Evolutionary conservation across 768 basidiomycete genomes (phyloP), one percentile per base, ranked within the genome.

Genomic region (Boletus sensibilis): DNA sequence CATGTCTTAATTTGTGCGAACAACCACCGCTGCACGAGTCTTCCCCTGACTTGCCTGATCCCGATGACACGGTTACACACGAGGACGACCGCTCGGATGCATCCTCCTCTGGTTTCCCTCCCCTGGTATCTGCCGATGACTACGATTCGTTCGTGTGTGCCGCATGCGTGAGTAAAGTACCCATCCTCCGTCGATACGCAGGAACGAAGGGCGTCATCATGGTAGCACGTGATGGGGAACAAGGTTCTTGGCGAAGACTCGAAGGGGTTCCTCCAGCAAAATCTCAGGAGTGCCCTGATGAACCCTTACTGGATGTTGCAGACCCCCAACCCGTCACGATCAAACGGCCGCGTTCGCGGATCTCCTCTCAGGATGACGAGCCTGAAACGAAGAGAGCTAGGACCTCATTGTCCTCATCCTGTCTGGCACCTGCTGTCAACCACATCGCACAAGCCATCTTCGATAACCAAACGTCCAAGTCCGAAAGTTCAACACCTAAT

Each of bases 141-240:
- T 93, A 94, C 65, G 90, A 93, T 41, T 76, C 82, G 46, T 83
- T 94, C 64, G 74, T 93, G 18, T 94, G 92, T 70, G 80, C 80
- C 34, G 63, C 75, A 27, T 93, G 92, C 69, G 89, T 87, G n/a
- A 71, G 70, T 18, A 73, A 75, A 49, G 83, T 81, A 45, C 72
- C 76, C 27, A 76, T 76, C 21, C 73, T 93, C 14, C 76, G 73
- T 57, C 76, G 79, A 40, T 86, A 82, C 67, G 90, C 88, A 11
- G 91, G 90, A 25, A 86, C 87, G 1, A 73, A 75, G 39, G 89
- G 88, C 3, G 75, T 74, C n/a, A 76, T 84, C 38, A 85, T 92
- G 79, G 82, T 92, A 45, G 74, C 83, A 35, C 84, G 88, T 43
- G 76, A 82, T 33, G 68, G 65, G 12, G 66, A 72, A 35, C 67